Base-by-base conservation (phyloP, 768 basidiomycete genomes). In the Erythrobasidium yunnanense region DNA sequence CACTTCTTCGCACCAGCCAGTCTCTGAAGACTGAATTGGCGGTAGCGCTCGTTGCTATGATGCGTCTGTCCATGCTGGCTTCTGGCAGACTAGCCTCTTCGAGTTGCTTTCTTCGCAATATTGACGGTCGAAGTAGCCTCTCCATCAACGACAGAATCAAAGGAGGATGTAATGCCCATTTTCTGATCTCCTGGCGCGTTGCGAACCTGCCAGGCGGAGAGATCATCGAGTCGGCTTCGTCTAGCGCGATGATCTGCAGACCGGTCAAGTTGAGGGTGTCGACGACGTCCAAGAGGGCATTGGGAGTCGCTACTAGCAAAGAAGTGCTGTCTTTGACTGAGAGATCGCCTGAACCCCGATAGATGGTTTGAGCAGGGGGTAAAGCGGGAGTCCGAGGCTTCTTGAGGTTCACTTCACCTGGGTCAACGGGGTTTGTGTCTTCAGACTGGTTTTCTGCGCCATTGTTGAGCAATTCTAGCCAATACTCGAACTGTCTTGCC, bases 21-120 rank as follows among this genome's bases (percentile, higher is more conserved):
- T 63, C 60, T 2, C 60, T 23, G 27, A 63, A 63, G 47, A 63
- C 60, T 2, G 60, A 50, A 38, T 63, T 63, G 22, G 60, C 60
- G 20, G 60, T 49, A 6, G 60, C 60, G 5, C 32, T 34, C 32
- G 52, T 30, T 15, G 60, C 60, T 20, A 63, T 35, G 29, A 63
- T 49, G 46, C 60, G 46, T 32, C 11, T n/a, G n/a, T 42, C 38
- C 11, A 42, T 42, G 38, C 38, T 42, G 38, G 11, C 11, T 11
- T 42, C 38, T 11, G n/a, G 11, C 38, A n/a, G 38, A 42, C 38
- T 11, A 11, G 38, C 30, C 25, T 6, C 6, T 25, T 20, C 45
- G n/a, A 42, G 27, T 6, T 57, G 56, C 30, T n/a, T 8, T 8
- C 29, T 30, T 17, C 15, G 25, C 54, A 29, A 11, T 33, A 23